Evolutionary conservation across 106 monocot species (phyloP).

Genomic region (Acorus calamus): DNA sequence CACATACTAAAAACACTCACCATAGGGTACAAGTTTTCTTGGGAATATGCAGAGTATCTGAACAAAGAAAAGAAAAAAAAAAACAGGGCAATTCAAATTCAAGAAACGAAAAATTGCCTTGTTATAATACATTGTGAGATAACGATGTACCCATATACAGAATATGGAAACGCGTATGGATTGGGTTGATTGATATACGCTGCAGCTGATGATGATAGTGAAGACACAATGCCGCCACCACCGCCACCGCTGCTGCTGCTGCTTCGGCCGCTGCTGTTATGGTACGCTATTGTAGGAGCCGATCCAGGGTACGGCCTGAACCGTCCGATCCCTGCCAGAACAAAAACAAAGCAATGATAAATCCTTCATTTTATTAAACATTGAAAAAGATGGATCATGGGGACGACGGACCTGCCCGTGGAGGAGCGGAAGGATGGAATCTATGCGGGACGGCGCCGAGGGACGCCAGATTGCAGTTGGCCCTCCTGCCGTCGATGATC

Average conservation of each 20-base stretch:
- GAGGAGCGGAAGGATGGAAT: slow-evolving; percentile 11
- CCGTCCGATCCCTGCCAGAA: slow-evolving; percentile 17
- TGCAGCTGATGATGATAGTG: slow-evolving; percentile 15
- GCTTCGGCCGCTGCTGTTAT: too few species aligned
- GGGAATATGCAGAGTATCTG: slow-evolving; percentile 50
- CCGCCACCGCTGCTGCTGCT: neutral
- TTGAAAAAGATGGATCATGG: neutral
- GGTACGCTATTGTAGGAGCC: too few species aligned
- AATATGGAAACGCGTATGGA: slow-evolving; percentile 40
- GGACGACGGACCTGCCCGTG: slow-evolving; percentile 16
- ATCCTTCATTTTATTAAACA: neutral
- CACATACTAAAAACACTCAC: slow-evolving; percentile 15
- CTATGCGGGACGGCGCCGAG: slow-evolving; percentile 33
- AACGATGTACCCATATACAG: slow-evolving; percentile 34
- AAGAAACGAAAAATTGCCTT: neutral
- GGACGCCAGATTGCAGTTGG: slow-evolving; percentile 69
- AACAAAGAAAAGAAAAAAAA: neutral
- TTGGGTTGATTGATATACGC: slow-evolving; percentile 35
- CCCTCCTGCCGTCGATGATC: slow-evolving; percentile 69
- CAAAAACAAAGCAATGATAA: neutral
- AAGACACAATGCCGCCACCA: slow-evolving; percentile 8
- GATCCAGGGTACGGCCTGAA: slow-evolving; percentile 9
- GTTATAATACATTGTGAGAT: neutral
- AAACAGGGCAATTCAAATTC: neutral
- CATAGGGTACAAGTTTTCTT: slow-evolving; percentile 49